These are phyloP conservation scores for Digitaria exilis DNA, from an alignment of 202 grass and related monocot species.

Conservation along the genomic window DNA sequence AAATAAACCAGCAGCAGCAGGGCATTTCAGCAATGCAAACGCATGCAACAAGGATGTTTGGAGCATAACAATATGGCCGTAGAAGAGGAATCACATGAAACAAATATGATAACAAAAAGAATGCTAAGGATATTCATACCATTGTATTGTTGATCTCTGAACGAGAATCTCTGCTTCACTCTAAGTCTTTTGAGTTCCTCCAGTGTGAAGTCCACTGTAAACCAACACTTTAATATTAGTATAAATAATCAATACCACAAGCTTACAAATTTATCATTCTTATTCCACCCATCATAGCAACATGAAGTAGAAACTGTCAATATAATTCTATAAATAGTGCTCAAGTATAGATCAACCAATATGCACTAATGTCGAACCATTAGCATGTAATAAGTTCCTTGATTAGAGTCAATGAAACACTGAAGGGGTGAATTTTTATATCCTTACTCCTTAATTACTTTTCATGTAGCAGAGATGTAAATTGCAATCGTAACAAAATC, in stretches of 20 bases:
- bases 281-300: neutral
- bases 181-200: slow-evolving; percentile 70
- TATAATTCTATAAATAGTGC: too few species aligned
- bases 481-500: slow-evolving; percentile 19
- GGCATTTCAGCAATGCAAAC: neutral
- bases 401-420: slow-evolving; percentile 7
- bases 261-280: slow-evolving; percentile 23
- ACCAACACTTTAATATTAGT: slow-evolving; percentile 33
- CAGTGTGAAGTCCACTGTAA: slow-evolving; percentile 80
- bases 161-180: slow-evolving; percentile 63
- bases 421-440: neutral
- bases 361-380: slow-evolving; percentile 17
- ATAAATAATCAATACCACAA: slow-evolving; percentile 28
- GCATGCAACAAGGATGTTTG: slow-evolving; percentile 19
- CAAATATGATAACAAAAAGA: neutral
- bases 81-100: neutral
- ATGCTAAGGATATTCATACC: slow-evolving; percentile 38
- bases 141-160: slow-evolving; percentile 83
- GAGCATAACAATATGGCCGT: slow-evolving; percentile 14
- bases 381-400: neutral
- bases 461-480: slow-evolving; percentile 1
- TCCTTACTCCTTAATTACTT: neutral
- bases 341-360: neutral
- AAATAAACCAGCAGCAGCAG: neutral
- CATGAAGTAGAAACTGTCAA: too few species aligned